Conservation (phyloP, 1,284 basidiomycete genomes). For the Rhodotorula sp. region DNA sequence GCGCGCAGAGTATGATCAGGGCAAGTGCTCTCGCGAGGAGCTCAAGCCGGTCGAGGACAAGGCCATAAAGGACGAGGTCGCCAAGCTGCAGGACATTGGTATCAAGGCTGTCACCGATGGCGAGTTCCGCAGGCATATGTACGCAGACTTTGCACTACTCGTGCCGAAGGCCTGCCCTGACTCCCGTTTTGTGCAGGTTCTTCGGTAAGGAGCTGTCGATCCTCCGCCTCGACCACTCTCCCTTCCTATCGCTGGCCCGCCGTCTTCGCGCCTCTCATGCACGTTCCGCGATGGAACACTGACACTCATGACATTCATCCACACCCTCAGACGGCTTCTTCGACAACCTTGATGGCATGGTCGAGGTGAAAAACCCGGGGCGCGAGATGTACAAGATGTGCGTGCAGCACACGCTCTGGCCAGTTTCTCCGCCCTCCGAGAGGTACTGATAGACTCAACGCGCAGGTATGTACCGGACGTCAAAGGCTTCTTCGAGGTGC, state of each 20-base stretch:
- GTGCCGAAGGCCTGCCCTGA: not conserved
- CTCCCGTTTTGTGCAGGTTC: slow-evolving; percentile 33
- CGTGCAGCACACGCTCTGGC: not conserved
- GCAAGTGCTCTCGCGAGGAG: slow-evolving; percentile 45
- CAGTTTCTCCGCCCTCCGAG: not conserved
- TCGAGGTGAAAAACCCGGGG: slow-evolving; percentile 55
- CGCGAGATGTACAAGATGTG: slow-evolving; percentile 54
- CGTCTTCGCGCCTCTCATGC: too few relatives aligned
- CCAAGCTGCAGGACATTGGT: slow-evolving; percentile 47
- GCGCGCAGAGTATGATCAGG: slow-evolving; percentile 46
- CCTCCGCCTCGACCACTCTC: not conserved
- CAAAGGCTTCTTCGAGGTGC: slow-evolving; percentile 52
- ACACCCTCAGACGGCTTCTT: slow-evolving; percentile 58
- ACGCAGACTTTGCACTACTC: not conserved
- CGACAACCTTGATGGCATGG: slow-evolving; percentile 62
- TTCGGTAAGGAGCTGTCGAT: slow-evolving; percentile 24
- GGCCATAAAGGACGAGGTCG: slow-evolving; percentile 51
- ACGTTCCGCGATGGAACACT: too few relatives aligned
- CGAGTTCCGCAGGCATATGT: slow-evolving; percentile 48
- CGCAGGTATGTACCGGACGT: slow-evolving; percentile 55
- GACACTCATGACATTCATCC: too few relatives aligned
- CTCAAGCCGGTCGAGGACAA: slow-evolving; percentile 51
- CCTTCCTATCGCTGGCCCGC: too few relatives aligned
- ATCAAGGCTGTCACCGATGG: slow-evolving; percentile 53
- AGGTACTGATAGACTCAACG: not conserved